Evolutionary conservation across 805 yeast genomes (phyloP).

Genomic region (Citeromyces nyonsensis): DNA sequence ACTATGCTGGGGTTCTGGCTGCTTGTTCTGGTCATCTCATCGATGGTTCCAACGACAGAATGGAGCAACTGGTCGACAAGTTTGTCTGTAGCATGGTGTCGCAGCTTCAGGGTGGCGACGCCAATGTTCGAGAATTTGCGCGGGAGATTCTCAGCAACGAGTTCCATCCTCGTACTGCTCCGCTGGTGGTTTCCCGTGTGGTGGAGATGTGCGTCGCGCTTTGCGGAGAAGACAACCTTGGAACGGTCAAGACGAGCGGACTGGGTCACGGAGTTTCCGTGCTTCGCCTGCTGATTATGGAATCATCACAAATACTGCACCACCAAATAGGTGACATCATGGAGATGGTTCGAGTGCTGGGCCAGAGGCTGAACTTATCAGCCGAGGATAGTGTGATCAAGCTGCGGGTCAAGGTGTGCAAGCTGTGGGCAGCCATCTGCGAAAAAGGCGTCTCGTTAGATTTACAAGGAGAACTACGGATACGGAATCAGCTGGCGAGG

Average conservation of each 20-base stretch:
- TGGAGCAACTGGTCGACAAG: slow-evolving; percentile 10
- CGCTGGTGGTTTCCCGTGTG: not conserved
- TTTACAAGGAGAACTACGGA: slow-evolving; percentile 1
- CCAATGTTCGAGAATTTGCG: slow-evolving; percentile 43
- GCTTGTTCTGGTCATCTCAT: slow-evolving; percentile 39
- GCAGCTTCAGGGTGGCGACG: slow-evolving; percentile 10
- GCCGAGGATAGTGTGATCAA: no score
- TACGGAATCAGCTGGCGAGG: slow-evolving; percentile 14
- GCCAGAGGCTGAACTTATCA: no score
- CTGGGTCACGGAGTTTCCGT: no score
- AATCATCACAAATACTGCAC: no score
- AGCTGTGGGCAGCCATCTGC: no score
- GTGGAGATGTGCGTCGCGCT: no score
- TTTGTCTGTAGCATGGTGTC: slow-evolving; percentile 11
- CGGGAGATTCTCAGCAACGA: slow-evolving; percentile 45
- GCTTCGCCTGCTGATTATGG: no score
- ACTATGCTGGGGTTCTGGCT: slow-evolving; percentile 60
- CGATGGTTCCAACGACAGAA: slow-evolving; percentile 11
- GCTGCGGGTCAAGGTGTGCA: no score
- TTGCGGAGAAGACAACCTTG: no score
- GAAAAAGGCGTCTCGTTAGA: slow-evolving; percentile 1
- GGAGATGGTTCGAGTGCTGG: no score
- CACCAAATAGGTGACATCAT: no score
- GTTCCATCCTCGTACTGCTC: slow-evolving; percentile 24
- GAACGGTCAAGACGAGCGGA: no score